Evolutionary conservation across 2,329 filamentous ascomycete genomes (phyloP).

Genomic region (Zymoseptoria pseudotritici): DNA sequence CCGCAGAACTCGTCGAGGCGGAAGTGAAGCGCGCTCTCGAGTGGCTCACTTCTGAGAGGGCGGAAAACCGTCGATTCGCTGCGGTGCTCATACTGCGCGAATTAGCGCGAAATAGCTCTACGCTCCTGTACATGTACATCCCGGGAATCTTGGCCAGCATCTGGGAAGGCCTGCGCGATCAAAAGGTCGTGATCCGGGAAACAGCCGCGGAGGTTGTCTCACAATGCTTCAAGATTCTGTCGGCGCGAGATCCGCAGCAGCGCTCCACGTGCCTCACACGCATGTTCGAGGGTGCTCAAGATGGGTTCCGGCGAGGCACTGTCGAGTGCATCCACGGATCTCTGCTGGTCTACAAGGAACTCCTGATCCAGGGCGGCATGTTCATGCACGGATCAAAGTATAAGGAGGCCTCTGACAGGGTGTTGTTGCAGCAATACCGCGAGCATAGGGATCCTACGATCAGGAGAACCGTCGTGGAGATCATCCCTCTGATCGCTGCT

Average conservation of each 20-base stretch:
- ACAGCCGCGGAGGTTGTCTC: conserved; percentile 89
- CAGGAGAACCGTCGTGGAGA: conserved; percentile 77
- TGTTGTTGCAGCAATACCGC: conserved; percentile 67
- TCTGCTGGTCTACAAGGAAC: conserved; percentile 81
- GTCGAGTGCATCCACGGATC: conserved; percentile 92
- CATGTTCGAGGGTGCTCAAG: conserved; percentile 78
- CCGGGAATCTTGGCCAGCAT: conserved; percentile 93
- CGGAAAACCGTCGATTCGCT: conserved; percentile 88
- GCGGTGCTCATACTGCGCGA: conserved; percentile 87
- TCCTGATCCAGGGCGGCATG: conserved; percentile 93
- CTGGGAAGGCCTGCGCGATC: conserved; percentile 87
- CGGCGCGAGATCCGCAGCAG: conserved; percentile 81
- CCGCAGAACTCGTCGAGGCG: conserved; percentile 90
- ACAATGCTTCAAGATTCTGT: conserved; percentile 91
- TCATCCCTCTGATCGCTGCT: conserved; percentile 86
- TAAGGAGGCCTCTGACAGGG: conserved; percentile 83
- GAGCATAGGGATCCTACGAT: conserved; percentile 87
- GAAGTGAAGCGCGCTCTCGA: conserved; percentile 95
- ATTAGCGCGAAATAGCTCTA: conserved; percentile 85
- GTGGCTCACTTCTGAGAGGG: conserved; percentile 90
- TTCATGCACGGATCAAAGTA: conserved; percentile 93
- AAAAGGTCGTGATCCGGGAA: conserved; percentile 82
- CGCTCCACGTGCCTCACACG: conserved; percentile 82
- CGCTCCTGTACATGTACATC: conserved; percentile 90
- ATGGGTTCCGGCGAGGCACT: conserved; percentile 70